Evolutionary conservation across 148 eudicot genomes (phyloP), one percentile per base, ranked within the genome.

Genomic region (Rhododendron molle): DNA sequence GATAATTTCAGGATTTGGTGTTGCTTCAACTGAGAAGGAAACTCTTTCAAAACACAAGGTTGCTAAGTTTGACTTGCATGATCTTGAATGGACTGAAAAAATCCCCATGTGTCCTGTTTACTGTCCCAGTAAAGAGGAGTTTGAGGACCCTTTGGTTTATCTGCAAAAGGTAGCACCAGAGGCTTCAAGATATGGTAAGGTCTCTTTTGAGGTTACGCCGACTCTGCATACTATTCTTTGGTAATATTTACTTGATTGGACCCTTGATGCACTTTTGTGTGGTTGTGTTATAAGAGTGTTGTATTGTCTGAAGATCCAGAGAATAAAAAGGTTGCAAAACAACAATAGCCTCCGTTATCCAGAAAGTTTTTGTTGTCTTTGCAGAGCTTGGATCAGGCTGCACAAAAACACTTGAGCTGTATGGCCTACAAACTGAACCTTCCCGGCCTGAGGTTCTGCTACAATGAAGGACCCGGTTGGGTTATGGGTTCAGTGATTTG

Each of bases 101-200:
- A 89, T 97, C 86, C 94, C 93, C 3, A 98, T 93, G 43, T 97
- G 99, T 85, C 99, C 98, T 36, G 93, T 94, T 54, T 97, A 92
- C 80, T 81, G 56, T 88, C 99, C 98, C 79, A 90, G 90, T 87
- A 94, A 86, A 87, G 93, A 97, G 84, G 99, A 97, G 85, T 97
- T 97, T 90, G 94, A 93, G 85, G 99, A 97, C 90, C 99, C 98
- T 60, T 89, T 97, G 81, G 92, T 92, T 46, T 97, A 94, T 91
- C 80, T 97, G 91, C 96, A 94, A 87, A 95, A 88, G 90, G 95
- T 97, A 82, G 94, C 96, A 62, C 98, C 98, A 15, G 94, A 95
- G 87, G 98, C 98, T 81, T 97, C 99, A 44, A 95, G 88, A 93
- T 93, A 90, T 89, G 99, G 99, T 97, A 92, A 76, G 78, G 40